Evolutionary conservation across 2,329 filamentous ascomycete species (phyloP).

Genomic region (Aspergillus tubingensis): DNA sequence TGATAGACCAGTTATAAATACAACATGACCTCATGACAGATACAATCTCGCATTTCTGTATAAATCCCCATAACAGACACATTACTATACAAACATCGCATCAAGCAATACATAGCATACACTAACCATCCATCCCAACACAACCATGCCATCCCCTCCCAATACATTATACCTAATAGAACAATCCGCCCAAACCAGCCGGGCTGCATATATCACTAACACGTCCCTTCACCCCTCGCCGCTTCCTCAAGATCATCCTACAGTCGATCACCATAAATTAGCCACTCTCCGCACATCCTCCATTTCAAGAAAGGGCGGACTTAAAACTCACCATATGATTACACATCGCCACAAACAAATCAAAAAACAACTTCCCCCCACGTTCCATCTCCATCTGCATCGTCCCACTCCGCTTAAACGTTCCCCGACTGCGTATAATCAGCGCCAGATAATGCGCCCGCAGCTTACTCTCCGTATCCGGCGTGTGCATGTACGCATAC

Average conservation of each 20-base stretch:
- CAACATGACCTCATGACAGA: not conserved
- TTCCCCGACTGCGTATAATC: constrained; percentile 83
- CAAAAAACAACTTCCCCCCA: constrained; percentile 86
- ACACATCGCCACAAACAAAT: constrained; percentile 88
- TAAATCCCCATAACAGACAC: not conserved
- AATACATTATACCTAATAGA: not conserved
- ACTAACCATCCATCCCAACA: not conserved
- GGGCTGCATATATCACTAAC: not conserved
- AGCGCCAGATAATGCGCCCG: constrained; percentile 88
- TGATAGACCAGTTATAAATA: not conserved
- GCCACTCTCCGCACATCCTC: too few species aligned
- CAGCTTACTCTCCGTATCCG: constrained; percentile 86
- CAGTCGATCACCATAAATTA: too few species aligned
- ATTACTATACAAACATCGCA: not conserved
- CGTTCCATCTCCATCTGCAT: constrained; percentile 95
- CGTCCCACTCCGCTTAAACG: constrained; percentile 89
- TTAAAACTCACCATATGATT: constrained; percentile 87
- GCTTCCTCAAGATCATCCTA: constrained; percentile 14
- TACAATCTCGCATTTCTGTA: not conserved
- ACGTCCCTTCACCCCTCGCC: not conserved
- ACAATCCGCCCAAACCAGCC: constrained; percentile 1
- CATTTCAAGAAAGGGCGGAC: too few species aligned
- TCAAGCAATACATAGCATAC: not conserved
- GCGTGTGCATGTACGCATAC: constrained; percentile 85
- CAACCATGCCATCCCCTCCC: not conserved